Conservation (phyloP, 352 stramenopile genomes). For the Chloridella minuta region DNA sequence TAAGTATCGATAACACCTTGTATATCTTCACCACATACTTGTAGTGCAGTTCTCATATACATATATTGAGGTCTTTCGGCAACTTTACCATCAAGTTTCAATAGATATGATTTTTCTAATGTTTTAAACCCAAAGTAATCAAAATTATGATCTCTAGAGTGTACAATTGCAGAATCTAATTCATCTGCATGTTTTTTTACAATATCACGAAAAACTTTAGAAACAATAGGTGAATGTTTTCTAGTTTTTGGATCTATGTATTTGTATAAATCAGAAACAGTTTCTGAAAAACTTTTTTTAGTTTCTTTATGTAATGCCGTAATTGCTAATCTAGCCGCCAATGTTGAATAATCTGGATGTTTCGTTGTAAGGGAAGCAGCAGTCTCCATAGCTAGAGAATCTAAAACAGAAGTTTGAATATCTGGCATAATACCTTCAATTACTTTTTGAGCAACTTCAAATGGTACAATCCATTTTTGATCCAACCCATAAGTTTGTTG, state of each 20-base stretch:
- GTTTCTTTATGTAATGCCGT: constrained; percentile 98
- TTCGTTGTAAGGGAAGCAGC: not conserved
- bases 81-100: constrained; percentile 58
- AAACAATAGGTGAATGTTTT: constrained; percentile 54
- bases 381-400: constrained; percentile 88
- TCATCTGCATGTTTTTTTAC: constrained; percentile 52
- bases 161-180: constrained; percentile 71
- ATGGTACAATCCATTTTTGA: too few relatives aligned
- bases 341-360: constrained; percentile 86
- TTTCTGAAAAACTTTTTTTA: constrained; percentile 15
- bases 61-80: constrained; percentile 89
- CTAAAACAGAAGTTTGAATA: constrained; percentile 83
- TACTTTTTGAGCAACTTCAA: constrained; percentile 71
- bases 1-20: constrained; percentile 68
- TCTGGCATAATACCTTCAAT: constrained; percentile 85
- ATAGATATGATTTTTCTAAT: constrained; percentile 72
- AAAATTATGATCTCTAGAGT: constrained; percentile 91
- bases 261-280: constrained; percentile 24
- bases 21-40: constrained; percentile 86
- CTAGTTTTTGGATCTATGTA: constrained; percentile 44
- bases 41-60: constrained; percentile 80
- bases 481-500: too few relatives aligned
- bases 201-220: not conserved
- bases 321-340: constrained; percentile 83
- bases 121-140: constrained; percentile 31